These are phyloP conservation scores for Tetrahymena borealis DNA, from an alignment of 73 alveolate species.

Conservation along the genomic window DNA sequence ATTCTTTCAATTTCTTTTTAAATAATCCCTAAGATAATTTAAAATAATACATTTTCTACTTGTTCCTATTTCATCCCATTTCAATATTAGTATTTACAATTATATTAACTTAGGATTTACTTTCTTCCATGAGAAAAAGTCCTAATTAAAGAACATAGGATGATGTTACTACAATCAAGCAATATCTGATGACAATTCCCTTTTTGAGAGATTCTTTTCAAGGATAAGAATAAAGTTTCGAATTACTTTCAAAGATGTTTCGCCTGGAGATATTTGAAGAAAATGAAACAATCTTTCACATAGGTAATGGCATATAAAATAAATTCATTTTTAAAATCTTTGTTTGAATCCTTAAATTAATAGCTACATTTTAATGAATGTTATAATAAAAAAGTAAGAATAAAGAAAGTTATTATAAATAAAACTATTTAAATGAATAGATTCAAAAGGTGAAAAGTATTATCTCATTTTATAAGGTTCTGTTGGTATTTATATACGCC, in stretches of 20 bases:
- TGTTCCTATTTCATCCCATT: background rate
- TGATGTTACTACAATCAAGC: background rate
- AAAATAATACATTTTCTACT: too few relatives aligned
- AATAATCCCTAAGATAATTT: background rate
- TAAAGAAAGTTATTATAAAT: too few relatives aligned
- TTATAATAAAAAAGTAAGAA: background rate
- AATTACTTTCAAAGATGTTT: background rate
- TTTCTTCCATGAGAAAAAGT: background rate
- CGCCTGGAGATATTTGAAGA: background rate
- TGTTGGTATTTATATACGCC: background rate
- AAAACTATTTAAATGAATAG: too few relatives aligned
- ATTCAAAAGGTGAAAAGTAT: background rate
- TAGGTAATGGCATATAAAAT: background rate
- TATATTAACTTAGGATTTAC: background rate
- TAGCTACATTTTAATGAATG: too few relatives aligned
- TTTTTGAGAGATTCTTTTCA: background rate
- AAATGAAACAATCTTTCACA: background rate
- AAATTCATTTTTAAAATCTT: background rate
- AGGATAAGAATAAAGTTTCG: background rate
- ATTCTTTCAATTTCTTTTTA: too few relatives aligned
- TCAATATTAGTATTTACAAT: background rate
- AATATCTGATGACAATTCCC: background rate
- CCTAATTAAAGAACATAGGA: background rate
- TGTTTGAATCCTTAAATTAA: too few relatives aligned
- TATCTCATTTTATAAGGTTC: background rate